Evolutionary conservation across 805 yeast species (phyloP).

Genomic region (Schizosaccharomyces octosporus): DNA sequence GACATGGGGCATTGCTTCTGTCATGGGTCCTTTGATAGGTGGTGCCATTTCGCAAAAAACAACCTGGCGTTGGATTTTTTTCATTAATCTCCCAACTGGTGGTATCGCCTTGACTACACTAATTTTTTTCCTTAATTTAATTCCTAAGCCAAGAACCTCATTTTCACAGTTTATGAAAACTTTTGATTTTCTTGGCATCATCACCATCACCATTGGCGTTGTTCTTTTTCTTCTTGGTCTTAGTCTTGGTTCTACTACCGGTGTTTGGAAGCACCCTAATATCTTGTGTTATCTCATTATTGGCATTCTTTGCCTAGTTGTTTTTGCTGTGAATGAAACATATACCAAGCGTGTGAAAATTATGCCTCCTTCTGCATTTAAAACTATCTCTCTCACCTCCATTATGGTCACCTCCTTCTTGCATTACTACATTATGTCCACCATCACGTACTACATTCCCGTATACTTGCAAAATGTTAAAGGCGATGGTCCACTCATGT

Average conservation of each 20-base stretch:
- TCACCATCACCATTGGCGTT: constrained; percentile 23
- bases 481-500: constrained; percentile 17
- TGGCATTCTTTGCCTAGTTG: not conserved
- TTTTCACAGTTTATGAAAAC: constrained; percentile 19
- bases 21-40: constrained; percentile 32
- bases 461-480: constrained; percentile 24
- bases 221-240: constrained; percentile 30
- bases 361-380: not conserved
- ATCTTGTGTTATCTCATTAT: constrained; percentile 14
- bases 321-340: not conserved
- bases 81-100: constrained; percentile 22
- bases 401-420: not conserved
- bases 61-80: constrained; percentile 31
- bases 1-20: constrained; percentile 17
- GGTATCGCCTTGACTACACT: constrained; percentile 13
- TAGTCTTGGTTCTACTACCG: constrained; percentile 36
- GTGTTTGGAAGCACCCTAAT: constrained; percentile 26
- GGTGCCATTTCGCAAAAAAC: constrained; percentile 23
- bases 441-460: constrained; percentile 20
- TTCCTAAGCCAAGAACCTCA: constrained; percentile 17
- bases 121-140: constrained; percentile 11
- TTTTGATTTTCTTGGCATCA: constrained; percentile 30
- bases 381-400: not conserved
- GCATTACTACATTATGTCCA: not conserved
- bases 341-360: not conserved